These are phyloP conservation scores for Sphaerosporella brunnea DNA, from an alignment of 495 filamentous ascomycete genomes.

Conservation along the genomic window DNA sequence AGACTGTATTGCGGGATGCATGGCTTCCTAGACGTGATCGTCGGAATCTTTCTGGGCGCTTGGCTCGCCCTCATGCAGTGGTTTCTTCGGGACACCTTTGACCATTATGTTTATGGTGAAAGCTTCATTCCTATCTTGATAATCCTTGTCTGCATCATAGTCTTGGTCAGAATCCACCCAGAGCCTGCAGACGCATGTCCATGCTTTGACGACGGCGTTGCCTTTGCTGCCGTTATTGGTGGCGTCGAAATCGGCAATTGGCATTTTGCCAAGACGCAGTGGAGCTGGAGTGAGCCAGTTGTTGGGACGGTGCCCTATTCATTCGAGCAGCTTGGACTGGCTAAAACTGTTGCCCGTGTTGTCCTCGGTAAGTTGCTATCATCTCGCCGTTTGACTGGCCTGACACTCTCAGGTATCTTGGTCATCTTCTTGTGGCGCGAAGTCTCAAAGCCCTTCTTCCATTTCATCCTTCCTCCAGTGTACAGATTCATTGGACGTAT, in stretches of 20 bases:
- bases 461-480: conserved; percentile 60
- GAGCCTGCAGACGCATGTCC: conserved; percentile 94
- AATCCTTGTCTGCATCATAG: conserved; percentile 44
- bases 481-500: conserved; percentile 70
- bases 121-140: conserved; percentile 40
- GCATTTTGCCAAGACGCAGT: conserved; percentile 46
- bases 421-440: conserved; percentile 80
- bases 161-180: conserved; percentile 74
- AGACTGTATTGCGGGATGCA: conserved; percentile 97
- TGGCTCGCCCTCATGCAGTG: conserved; percentile 51
- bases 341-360: conserved; percentile 43
- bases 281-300: conserved; percentile 39
- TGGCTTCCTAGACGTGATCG: conserved; percentile 74
- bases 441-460: conserved; percentile 62
- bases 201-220: conserved; percentile 91
- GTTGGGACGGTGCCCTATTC: conserved; percentile 48
- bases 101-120: conserved; percentile 44
- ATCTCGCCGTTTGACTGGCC: background rate
- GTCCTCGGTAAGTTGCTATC: conserved; percentile 30
- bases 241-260: conserved; percentile 64
- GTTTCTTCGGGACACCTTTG: conserved; percentile 46
- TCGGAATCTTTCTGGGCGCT: conserved; percentile 60
- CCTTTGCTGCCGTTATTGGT: conserved; percentile 76
- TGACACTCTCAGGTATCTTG: conserved; percentile 40
- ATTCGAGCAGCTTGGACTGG: conserved; percentile 43